A percentile compares a stretch with the other conserved stretches of the same genome.
These are phyloP conservation scores for Rhizoclosmatium sp. DNA, from an alignment of 192 early-diverging fungal species.

Conservation along the genomic window DNA sequence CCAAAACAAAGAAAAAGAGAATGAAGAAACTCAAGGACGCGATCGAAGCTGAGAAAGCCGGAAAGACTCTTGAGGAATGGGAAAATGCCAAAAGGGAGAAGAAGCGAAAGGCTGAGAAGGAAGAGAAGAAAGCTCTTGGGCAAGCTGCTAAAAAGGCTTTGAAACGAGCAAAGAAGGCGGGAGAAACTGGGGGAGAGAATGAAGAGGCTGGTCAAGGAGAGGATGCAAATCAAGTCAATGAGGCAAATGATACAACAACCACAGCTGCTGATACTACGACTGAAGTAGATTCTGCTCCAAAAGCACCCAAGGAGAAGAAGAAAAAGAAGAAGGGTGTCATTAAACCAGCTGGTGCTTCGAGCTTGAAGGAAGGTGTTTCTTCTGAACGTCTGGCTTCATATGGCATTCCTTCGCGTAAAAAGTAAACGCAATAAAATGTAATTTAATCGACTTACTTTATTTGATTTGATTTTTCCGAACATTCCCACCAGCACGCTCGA, in stretches of 20 bases:
- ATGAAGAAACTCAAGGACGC: conserved; percentile 38
- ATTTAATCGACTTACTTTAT: neutral
- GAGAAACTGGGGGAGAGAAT: conserved; percentile 1
- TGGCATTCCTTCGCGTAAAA: conserved; percentile 36
- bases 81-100: conserved; percentile 37
- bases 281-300: neutral
- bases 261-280: neutral
- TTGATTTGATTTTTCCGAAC: neutral
- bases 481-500: neutral
- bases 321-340: conserved; percentile 28
- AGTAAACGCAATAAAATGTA: conserved; percentile 23
- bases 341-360: neutral
- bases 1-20: conserved; percentile 39
- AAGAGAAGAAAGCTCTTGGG: conserved; percentile 18
- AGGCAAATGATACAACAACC: neutral
- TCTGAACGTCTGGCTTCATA: conserved; percentile 48
- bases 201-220: conserved; percentile 19
- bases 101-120: conserved; percentile 30
- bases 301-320: conserved; percentile 9
- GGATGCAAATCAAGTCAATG: neutral
- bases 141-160: conserved; percentile 19
- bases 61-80: conserved; percentile 32
- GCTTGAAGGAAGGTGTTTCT: conserved; percentile 31
- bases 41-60: conserved; percentile 23
- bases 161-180: conserved; percentile 8